These are phyloP conservation scores for Trametes cinnabarina DNA, from an alignment of 768 basidiomycete genomes.

Conservation along the genomic window DNA sequence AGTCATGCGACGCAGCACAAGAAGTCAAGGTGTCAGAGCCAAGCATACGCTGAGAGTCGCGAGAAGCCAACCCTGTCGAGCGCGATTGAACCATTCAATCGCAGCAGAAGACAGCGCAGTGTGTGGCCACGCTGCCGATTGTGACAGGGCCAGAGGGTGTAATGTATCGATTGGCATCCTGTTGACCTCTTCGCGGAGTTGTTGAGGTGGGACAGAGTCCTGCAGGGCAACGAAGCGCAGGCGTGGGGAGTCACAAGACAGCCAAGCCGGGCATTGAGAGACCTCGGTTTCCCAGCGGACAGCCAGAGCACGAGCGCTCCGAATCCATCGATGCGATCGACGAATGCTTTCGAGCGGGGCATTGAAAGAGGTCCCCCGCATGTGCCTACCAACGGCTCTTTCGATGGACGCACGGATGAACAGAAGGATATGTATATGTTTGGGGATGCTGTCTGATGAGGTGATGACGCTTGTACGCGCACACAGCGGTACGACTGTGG, in stretches of 20 bases:
- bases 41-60: not conserved
- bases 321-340: constrained; percentile 7
- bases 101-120: not conserved
- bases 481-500: not conserved
- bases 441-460: not conserved
- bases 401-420: not conserved
- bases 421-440: not conserved
- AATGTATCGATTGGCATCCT: not conserved
- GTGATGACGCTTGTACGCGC: not conserved
- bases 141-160: constrained; percentile 1
- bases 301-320: constrained; percentile 1
- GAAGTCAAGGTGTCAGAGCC: not conserved
- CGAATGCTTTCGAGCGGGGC: not conserved
- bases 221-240: not conserved
- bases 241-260: constrained; percentile 11
- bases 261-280: not conserved
- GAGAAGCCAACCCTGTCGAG: not conserved
- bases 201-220: not conserved
- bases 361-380: not conserved
- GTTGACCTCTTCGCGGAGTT: not conserved
- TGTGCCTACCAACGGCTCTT: not conserved
- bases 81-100: not conserved
- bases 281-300: constrained; percentile 5
- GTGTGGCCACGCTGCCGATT: too few relatives aligned
- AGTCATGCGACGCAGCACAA: not conserved